phyloP scores from a whole-genome alignment of 257 asterid species.

The Przewalskia tangutica region DNA sequence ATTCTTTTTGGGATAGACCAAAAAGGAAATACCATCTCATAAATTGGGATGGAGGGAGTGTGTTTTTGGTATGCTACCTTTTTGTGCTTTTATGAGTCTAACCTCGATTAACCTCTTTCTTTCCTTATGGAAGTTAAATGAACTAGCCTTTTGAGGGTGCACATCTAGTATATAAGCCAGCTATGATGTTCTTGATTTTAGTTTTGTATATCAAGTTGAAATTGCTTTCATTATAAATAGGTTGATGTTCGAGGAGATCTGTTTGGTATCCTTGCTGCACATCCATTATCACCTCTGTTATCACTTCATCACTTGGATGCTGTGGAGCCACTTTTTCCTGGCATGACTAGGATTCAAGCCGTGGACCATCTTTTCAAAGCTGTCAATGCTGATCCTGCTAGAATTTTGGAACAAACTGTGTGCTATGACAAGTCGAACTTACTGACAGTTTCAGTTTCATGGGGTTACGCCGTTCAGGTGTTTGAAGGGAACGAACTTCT shows the following conservation, averaged over 20 bases:
- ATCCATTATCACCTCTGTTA: slow-evolving; percentile 53
- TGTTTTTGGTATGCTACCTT: not conserved
- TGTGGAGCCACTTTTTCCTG: slow-evolving; percentile 63
- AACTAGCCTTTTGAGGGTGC: not conserved
- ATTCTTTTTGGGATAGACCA: too few relatives aligned
- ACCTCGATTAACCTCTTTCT: not conserved
- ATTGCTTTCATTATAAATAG: slow-evolving; percentile 18
- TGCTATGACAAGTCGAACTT: slow-evolving; percentile 45
- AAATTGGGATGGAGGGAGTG: not conserved
- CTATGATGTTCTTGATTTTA: not conserved
- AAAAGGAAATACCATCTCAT: too few relatives aligned
- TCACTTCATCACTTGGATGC: slow-evolving; percentile 86
- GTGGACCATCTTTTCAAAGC: slow-evolving; percentile 56
- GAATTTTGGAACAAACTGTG: slow-evolving; percentile 72
- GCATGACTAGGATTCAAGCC: slow-evolving; percentile 42
- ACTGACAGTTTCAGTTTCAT: slow-evolving; percentile 61
- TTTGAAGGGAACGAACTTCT: slow-evolving; percentile 51
- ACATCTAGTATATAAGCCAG: not conserved
- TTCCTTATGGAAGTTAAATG: not conserved
- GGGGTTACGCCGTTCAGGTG: slow-evolving; percentile 82
- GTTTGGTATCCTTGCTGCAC: slow-evolving; percentile 67
- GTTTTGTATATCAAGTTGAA: not conserved
- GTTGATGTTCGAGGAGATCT: slow-evolving; percentile 72
- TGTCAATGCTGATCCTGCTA: slow-evolving; percentile 42
- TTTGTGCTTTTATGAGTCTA: not conserved